Evolutionary conservation across 75 land plant genomes (phyloP).

Genomic region (Cupressus sempervirens): DNA sequence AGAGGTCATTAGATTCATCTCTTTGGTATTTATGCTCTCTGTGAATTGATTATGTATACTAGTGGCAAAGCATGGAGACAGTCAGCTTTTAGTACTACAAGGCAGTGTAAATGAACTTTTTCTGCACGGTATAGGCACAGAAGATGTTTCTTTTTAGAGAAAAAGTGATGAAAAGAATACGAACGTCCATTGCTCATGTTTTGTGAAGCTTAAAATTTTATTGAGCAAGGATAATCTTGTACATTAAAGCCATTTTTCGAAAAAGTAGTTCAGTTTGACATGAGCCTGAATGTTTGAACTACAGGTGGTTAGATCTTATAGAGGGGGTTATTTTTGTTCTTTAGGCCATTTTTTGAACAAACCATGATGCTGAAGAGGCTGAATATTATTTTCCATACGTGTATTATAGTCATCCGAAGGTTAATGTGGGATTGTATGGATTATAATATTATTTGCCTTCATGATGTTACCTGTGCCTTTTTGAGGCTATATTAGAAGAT

Average conservation of each 20-base stretch:
- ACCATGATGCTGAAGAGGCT: neutral
- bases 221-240: neutral
- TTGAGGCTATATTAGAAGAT: too few relatives aligned
- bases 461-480: neutral
- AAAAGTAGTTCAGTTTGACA: neutral
- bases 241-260: slow-evolving; percentile 1
- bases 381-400: neutral
- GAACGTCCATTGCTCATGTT: neutral
- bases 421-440: neutral
- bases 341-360: neutral
- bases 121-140: neutral
- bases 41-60: neutral
- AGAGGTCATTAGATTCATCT: slow-evolving; percentile 1
- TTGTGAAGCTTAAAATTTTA: neutral
- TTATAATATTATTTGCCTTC: too few relatives aligned
- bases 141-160: neutral
- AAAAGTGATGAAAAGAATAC: neutral
- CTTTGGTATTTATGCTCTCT: neutral
- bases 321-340: neutral
- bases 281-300: neutral
- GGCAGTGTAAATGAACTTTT: neutral
- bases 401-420: neutral
- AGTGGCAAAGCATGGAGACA: slow-evolving; percentile 1
- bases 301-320: neutral
- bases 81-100: neutral